Base-by-base conservation (phyloP, 345 rosid species). In the Camelina neglecta region DNA sequence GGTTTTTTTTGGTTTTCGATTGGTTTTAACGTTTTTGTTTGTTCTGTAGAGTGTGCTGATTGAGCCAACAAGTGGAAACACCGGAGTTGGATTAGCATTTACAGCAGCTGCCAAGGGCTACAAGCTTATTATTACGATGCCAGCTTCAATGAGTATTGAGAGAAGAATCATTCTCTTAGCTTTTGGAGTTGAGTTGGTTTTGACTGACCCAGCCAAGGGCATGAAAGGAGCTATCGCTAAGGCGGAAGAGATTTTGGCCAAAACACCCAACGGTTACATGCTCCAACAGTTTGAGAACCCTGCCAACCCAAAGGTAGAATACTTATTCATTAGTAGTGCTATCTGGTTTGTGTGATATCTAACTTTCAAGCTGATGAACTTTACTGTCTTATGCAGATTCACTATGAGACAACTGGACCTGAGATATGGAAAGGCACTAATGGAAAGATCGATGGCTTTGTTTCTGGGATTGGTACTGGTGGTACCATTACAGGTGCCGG, bases 51-150 rank as follows among this genome's bases (percentile, higher is more conserved):
- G 96, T 77, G 88, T 89, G 49, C 67, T 93, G 59, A 86, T 93
- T 82, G 98, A 93, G 82, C 97, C 96, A 10, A 93, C 97, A n/a
- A 93, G 97, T 78, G 98, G 98, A 73, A 91, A 93, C 72, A 93
- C 98, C 5, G 98, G 98, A 67, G 90, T 93, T 47, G 97, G 96
- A 26, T 84, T 93, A 75, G 97, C 98, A 3, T 91, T 93, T 81
- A 84, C 93, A 76, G 97, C 97, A 4, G 97, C 97, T 45, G 96
- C 96, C 11, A 93, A 93, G 79, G 84, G 89, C 15, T 93, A 93
- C 75, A 87, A 68, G 84, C 90, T 89, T 65, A 86, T 91, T 58
- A 88, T 93, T 55, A 89, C 96, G 9, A 91, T 93, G 98, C 97
- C 98, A 57, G 93, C 97, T 65, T 87, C 97, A 5, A 93, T 89